Evolutionary conservation across 2,329 filamentous ascomycete species (phyloP).

Genomic region (Scedosporium minutisporum): DNA sequence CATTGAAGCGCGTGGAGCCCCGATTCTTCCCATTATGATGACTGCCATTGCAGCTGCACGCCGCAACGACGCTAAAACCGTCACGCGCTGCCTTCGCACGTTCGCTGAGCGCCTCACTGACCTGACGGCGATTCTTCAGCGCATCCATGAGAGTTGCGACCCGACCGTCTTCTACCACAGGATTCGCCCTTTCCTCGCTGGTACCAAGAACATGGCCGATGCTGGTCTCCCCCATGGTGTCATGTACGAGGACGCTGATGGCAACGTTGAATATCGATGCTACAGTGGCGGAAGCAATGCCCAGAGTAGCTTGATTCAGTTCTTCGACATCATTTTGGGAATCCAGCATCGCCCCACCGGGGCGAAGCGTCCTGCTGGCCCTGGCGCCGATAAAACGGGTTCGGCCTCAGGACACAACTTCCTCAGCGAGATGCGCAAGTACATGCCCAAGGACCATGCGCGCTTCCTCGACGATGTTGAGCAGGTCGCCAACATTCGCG

Average conservation of each 20-base stretch:
- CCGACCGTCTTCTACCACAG: slow-evolving; percentile 91
- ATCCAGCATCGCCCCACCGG: slow-evolving; percentile 87
- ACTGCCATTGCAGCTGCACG: slow-evolving; percentile 75
- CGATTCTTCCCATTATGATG: slow-evolving; percentile 81
- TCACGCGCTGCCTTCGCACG: slow-evolving; percentile 65
- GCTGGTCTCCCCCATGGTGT: slow-evolving; percentile 83
- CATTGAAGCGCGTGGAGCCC: slow-evolving; percentile 84
- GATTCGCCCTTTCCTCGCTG: slow-evolving; percentile 90
- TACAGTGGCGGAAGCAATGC: slow-evolving; percentile 94
- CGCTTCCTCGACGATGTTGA: slow-evolving; percentile 77
- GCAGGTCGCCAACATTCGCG: slow-evolving; percentile 74
- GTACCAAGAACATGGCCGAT: slow-evolving; percentile 95
- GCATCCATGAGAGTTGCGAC: slow-evolving; percentile 94
- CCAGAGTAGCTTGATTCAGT: slow-evolving; percentile 92
- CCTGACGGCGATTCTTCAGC: slow-evolving; percentile 64
- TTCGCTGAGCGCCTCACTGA: slow-evolving; percentile 88
- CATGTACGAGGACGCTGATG: slow-evolving; percentile 73
- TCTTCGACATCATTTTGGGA: slow-evolving; percentile 87
- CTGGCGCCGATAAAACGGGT: slow-evolving; percentile 25
- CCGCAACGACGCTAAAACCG: slow-evolving; percentile 55
- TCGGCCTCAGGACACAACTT: slow-evolving; percentile 60
- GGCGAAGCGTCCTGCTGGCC: slow-evolving; percentile 37
- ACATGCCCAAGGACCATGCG: slow-evolving; percentile 92
- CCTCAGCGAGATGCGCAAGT: slow-evolving; percentile 90
- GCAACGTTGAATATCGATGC: slow-evolving; percentile 61